Evolutionary conservation across 139 green algal genomes (phyloP).

Genomic region (Pycnococcus provasolii): DNA sequence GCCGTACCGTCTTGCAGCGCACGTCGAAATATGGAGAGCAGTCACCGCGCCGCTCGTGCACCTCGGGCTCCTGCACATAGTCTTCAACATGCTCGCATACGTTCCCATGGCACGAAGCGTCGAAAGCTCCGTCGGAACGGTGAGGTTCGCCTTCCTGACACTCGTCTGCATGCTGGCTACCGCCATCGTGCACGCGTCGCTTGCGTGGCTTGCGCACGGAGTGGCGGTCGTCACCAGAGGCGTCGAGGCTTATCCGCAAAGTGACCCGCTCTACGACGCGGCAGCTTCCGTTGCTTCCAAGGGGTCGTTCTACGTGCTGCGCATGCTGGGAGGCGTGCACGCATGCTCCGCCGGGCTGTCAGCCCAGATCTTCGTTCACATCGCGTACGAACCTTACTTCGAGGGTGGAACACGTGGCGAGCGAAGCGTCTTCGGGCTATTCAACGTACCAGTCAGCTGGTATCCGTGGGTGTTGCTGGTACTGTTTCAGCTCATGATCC

Average conservation of each 20-base stretch:
- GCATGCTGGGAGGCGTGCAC: neutral
- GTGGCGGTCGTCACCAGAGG: neutral
- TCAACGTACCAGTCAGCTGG: constrained; percentile 39
- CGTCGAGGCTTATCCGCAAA: neutral
- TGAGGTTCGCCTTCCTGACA: constrained; percentile 39
- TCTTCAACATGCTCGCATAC: constrained; percentile 71
- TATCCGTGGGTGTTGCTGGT: constrained; percentile 60
- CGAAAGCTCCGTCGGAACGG: constrained; percentile 37
- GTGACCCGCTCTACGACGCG: neutral
- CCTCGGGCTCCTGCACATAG: constrained; percentile 48
- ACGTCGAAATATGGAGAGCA: constrained; percentile 1
- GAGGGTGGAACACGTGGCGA: constrained; percentile 1
- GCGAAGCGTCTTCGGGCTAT: constrained; percentile 52
- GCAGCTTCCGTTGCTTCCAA: neutral
- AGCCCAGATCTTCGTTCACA: constrained; percentile 60
- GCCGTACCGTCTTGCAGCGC: too few species aligned
- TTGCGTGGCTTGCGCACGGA: constrained; percentile 8
- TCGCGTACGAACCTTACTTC: constrained; percentile 46
- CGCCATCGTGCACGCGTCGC: constrained; percentile 14
- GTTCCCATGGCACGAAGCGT: constrained; percentile 47
- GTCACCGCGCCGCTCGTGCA: constrained; percentile 51
- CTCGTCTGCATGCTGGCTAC: constrained; percentile 33
- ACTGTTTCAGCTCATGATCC: constrained; percentile 62
- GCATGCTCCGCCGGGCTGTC: constrained; percentile 58
- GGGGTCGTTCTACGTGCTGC: too few species aligned